Conservation (phyloP, 768 basidiomycete genomes). For the Amanita pallidorosea region DNA sequence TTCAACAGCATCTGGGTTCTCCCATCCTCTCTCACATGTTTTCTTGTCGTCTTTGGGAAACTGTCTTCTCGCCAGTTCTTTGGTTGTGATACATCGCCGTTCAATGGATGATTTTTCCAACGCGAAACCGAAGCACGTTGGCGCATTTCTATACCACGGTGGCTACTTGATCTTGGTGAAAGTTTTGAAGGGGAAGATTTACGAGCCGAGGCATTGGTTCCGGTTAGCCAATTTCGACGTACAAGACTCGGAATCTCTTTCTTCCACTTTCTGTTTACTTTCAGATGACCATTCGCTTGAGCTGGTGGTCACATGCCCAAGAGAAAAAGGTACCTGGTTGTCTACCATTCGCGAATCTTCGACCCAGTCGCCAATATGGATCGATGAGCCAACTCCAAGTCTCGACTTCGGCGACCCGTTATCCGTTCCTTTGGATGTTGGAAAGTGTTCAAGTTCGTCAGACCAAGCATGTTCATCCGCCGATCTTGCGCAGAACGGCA, state of each 20-base stretch:
- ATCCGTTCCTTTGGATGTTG: not conserved
- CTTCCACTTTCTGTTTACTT: slow-evolving; percentile 71
- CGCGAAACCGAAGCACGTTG: slow-evolving; percentile 77
- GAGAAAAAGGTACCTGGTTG: slow-evolving; percentile 86
- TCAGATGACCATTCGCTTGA: slow-evolving; percentile 70
- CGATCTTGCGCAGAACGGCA: slow-evolving; percentile 11
- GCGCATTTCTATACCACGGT: slow-evolving; percentile 79
- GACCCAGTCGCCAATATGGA: slow-evolving; percentile 35
- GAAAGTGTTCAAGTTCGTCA: not conserved
- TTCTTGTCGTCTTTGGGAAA: slow-evolving; percentile 70
- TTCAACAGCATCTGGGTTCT: slow-evolving; percentile 17
- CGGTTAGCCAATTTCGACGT: slow-evolving; percentile 64
- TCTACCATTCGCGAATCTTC: slow-evolving; percentile 48
- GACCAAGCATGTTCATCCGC: slow-evolving; percentile 14
- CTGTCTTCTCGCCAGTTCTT: slow-evolving; percentile 71
- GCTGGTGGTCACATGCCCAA: slow-evolving; percentile 72
- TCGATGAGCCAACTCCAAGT: slow-evolving; percentile 54
- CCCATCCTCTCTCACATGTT: slow-evolving; percentile 32
- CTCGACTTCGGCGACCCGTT: slow-evolving; percentile 14
- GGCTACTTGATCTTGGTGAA: slow-evolving; percentile 86
- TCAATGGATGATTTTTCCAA: slow-evolving; percentile 32
- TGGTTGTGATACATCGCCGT: slow-evolving; percentile 77
- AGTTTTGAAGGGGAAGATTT: slow-evolving; percentile 67
- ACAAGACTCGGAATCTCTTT: slow-evolving; percentile 61
- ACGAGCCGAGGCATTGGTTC: slow-evolving; percentile 88